A percentile compares a stretch with the other conserved stretches of the same genome.
phyloP scores from a whole-genome alignment of 495 filamentous ascomycete species.

The Xylaria intraflava region DNA sequence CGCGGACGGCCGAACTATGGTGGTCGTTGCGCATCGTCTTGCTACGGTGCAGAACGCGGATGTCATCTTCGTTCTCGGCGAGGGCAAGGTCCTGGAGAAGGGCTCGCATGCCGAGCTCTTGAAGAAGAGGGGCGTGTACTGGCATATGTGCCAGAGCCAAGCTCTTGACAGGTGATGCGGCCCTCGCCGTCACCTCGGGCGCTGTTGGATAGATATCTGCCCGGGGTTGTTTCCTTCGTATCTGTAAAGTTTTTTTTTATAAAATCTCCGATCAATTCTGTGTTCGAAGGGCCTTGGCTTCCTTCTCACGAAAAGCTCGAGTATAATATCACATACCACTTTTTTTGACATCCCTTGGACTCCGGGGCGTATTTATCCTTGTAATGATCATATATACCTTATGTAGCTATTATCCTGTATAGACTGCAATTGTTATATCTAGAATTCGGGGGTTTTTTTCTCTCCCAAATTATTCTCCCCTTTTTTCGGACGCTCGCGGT shows the following conservation, averaged over 20 bases:
- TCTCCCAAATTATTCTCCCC: no score
- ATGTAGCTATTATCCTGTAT: no score
- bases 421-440: no score
- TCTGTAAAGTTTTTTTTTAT: not conserved
- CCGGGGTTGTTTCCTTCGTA: no score
- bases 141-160: slow-evolving; percentile 41
- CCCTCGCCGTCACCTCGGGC: no score
- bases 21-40: slow-evolving; percentile 67
- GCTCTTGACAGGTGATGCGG: slow-evolving; percentile 21
- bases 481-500: not conserved
- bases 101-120: slow-evolving; percentile 50
- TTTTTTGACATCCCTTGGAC: not conserved
- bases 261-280: not conserved
- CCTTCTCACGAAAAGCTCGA: not conserved
- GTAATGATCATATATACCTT: no score
- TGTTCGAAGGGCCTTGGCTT: not conserved
- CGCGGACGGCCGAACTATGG: slow-evolving; percentile 57
- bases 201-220: no score
- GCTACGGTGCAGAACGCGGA: slow-evolving; percentile 56
- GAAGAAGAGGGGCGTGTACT: slow-evolving; percentile 47
- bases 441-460: no score
- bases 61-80: slow-evolving; percentile 52
- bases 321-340: no score
- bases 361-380: no score
- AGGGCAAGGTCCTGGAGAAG: slow-evolving; percentile 50